A percentile compares a stretch with the other conserved stretches of the same genome.
Conservation (phyloP, 768 basidiomycete genomes). For the Termitomyces eurrhizus region DNA sequence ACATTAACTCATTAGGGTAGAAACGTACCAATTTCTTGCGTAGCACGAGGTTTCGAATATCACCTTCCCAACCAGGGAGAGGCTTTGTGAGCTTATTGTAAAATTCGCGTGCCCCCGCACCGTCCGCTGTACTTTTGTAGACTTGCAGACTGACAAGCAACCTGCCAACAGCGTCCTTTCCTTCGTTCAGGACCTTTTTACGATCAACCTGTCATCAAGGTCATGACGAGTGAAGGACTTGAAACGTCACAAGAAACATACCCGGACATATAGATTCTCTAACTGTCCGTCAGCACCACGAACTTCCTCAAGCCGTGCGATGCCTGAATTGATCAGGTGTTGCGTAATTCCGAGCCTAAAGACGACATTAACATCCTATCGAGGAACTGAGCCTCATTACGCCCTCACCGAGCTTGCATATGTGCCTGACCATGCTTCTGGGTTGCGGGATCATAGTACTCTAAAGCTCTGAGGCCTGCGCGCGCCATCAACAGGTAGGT, state of each 20-base stretch:
- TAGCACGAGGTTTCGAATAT: slow-evolving; percentile 74
- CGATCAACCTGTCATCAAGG: slow-evolving; percentile 59
- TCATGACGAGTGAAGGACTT: not conserved
- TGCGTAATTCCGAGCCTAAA: slow-evolving; percentile 77
- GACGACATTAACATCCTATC: not conserved
- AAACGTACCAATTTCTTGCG: slow-evolving; percentile 68
- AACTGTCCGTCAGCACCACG: slow-evolving; percentile 53
- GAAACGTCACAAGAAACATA: slow-evolving; percentile 27
- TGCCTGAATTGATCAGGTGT: slow-evolving; percentile 65
- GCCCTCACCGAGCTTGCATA: slow-evolving; percentile 78
- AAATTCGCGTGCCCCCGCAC: slow-evolving; percentile 70
- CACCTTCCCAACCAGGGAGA: slow-evolving; percentile 63
- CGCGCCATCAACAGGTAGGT: slow-evolving; percentile 87
- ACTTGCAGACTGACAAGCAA: slow-evolving; percentile 80
- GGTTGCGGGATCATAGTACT: slow-evolving; percentile 78
- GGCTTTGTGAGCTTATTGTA: slow-evolving; percentile 81
- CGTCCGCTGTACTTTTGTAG: slow-evolving; percentile 83
- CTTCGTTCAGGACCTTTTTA: slow-evolving; percentile 57
- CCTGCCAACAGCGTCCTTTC: slow-evolving; percentile 64
- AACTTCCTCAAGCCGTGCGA: slow-evolving; percentile 68
- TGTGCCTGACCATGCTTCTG: slow-evolving; percentile 87
- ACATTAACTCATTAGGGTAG: slow-evolving; percentile 1
- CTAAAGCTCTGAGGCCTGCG: slow-evolving; percentile 71
- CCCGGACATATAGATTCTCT: slow-evolving; percentile 67
- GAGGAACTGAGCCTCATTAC: not conserved